phyloP scores from a whole-genome alignment of 2,329 filamentous ascomycete genomes.

The Claviceps sp. region DNA sequence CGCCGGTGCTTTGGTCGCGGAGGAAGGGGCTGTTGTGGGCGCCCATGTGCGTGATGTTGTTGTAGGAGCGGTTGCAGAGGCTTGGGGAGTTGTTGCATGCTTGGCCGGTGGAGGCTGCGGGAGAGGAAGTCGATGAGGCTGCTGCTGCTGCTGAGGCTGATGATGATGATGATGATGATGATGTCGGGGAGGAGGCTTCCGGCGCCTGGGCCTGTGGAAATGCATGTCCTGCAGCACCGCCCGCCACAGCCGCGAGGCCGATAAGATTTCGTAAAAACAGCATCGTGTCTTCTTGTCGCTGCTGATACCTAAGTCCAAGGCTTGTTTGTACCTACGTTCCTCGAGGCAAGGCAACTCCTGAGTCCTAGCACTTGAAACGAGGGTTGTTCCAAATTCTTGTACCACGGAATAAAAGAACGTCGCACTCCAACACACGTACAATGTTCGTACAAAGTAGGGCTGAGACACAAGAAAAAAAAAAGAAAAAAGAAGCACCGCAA shows the following conservation, averaged over 20 bases:
- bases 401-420: no score
- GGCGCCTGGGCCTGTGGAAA: slow-evolving; percentile 10
- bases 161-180: slow-evolving; percentile 1
- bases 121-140: slow-evolving; percentile 5
- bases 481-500: no score
- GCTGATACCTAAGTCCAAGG: no score
- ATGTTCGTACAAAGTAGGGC: no score
- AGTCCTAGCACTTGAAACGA: no score
- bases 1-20: slow-evolving; percentile 45
- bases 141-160: slow-evolving; percentile 8
- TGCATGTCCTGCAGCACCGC: slow-evolving; percentile 12
- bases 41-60: slow-evolving; percentile 64
- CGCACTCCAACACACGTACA: no score
- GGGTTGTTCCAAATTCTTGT: no score
- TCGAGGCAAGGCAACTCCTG: no score
- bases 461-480: no score
- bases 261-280: slow-evolving; percentile 11
- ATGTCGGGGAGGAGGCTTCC: background rate
- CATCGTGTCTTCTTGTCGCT: slow-evolving; percentile 9
- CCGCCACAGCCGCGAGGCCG: slow-evolving; percentile 10
- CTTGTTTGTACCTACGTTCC: no score
- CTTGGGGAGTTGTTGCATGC: slow-evolving; percentile 73
- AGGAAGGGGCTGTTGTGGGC: slow-evolving; percentile 65
- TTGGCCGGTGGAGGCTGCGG: slow-evolving; percentile 8
- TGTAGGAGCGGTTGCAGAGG: slow-evolving; percentile 59